Percentiles rank a stretch among this genome's conserved stretches.
Conservation (phyloP, 2,329 filamentous ascomycete species). For the Epichloe festucae region DNA sequence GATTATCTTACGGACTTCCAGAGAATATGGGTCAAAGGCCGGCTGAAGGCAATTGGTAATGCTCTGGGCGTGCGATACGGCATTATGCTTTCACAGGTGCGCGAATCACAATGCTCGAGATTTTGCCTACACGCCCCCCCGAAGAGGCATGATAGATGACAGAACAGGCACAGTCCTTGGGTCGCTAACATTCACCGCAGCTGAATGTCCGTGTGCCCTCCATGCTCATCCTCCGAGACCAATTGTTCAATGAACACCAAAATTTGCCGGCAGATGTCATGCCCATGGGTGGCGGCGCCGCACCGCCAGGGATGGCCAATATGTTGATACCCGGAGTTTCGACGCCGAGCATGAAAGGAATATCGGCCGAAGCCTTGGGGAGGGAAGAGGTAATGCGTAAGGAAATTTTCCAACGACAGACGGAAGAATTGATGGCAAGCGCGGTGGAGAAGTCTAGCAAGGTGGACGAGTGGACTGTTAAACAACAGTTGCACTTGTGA, state of each 20-base stretch:
- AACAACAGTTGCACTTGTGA: conserved; percentile 6
- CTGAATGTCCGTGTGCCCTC: conserved; percentile 45
- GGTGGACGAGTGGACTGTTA: conserved; percentile 9
- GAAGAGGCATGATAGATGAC: no score
- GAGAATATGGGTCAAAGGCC: conserved; percentile 38
- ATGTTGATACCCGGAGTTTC: background rate
- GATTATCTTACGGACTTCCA: conserved; percentile 47
- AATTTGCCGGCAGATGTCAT: background rate
- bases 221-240: conserved; percentile 44
- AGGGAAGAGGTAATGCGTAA: conserved; percentile 5
- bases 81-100: conserved; percentile 39
- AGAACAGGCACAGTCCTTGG: background rate
- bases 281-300: background rate
- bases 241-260: conserved; percentile 5
- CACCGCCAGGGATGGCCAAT: background rate
- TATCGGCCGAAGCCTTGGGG: background rate
- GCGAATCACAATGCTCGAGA: background rate
- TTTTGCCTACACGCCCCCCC: no score
- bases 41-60: conserved; percentile 39
- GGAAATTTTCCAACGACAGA: conserved; percentile 7
- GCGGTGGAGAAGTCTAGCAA: conserved; percentile 6
- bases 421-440: conserved; percentile 7
- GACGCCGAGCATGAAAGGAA: background rate
- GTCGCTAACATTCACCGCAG: conserved; percentile 17
- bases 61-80: conserved; percentile 45